Evolutionary conservation across 2,329 filamentous ascomycete species (phyloP).

Genomic region (Aspergillus intermedius): DNA sequence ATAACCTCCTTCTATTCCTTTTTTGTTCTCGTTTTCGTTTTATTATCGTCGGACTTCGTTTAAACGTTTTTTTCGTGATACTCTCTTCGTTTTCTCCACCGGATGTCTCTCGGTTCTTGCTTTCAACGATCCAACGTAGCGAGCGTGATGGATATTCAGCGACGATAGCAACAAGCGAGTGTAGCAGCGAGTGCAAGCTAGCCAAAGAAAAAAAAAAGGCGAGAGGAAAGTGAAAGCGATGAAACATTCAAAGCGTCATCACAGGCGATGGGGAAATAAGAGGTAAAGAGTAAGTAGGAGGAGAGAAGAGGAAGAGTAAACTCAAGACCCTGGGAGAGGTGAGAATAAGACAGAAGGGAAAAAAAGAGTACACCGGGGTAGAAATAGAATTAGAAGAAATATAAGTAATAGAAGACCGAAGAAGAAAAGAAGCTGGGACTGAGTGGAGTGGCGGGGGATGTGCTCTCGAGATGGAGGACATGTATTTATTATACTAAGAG

Average conservation of each 20-base stretch:
- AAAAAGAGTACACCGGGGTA: conserved; percentile 2
- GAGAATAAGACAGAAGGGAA: conserved; percentile 4
- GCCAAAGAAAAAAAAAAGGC: conserved; percentile 31
- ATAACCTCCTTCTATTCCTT: conserved; percentile 2
- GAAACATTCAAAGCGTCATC: conserved; percentile 2
- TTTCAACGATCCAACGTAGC: conserved; percentile 24
- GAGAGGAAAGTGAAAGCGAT: conserved; percentile 2
- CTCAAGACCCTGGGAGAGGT: conserved; percentile 9
- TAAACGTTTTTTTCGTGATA: neutral
- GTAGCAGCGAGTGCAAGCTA: conserved; percentile 30
- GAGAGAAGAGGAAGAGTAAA: conserved; percentile 10
- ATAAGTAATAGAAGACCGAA: too few relatives aligned
- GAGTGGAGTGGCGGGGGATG: neutral
- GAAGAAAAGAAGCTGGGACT: neutral
- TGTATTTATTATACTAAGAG: too few relatives aligned
- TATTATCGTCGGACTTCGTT: neutral
- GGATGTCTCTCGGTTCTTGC: neutral
- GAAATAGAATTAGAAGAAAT: conserved; percentile 3
- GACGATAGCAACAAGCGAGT: conserved; percentile 28
- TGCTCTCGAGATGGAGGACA: too few relatives aligned
- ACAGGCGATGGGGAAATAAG: conserved; percentile 2
- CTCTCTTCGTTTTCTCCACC: neutral
- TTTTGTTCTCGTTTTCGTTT: conserved; percentile 5
- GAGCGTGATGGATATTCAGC: conserved; percentile 31
- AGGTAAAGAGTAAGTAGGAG: conserved; percentile 5